Percentiles rank a stretch among this genome's conserved stretches.
Evolutionary conservation across 257 asterid genomes (phyloP).

Genomic region (Solanum bulbocastanum): DNA sequence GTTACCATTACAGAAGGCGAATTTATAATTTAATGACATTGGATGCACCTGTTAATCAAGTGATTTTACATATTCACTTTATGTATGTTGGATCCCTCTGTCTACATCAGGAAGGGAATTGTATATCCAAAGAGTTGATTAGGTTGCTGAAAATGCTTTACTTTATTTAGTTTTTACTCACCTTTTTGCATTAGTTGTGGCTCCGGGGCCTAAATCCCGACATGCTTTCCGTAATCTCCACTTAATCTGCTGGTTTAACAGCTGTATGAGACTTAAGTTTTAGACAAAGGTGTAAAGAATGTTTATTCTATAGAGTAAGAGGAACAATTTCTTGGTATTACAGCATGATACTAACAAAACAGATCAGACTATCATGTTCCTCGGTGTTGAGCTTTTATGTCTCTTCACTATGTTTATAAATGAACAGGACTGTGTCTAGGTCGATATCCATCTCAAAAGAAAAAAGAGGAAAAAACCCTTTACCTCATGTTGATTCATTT

Average conservation of each 20-base stretch:
- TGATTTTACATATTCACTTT: background rate
- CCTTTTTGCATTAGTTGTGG: background rate
- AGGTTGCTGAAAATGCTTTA: background rate
- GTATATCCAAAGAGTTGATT: background rate
- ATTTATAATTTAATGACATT: background rate
- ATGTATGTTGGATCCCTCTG: background rate
- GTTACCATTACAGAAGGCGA: background rate
- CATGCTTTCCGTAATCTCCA: background rate
- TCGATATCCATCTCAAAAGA: background rate
- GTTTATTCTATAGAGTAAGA: background rate
- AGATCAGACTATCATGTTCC: constrained; percentile 4
- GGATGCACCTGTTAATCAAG: background rate
- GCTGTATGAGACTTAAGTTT: background rate
- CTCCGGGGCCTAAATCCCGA: background rate
- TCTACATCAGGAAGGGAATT: background rate
- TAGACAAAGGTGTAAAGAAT: background rate
- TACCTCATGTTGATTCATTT: background rate
- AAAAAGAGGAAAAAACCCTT: background rate
- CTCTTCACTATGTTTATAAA: constrained; percentile 25
- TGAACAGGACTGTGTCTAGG: constrained; percentile 27
- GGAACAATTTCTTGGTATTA: background rate
- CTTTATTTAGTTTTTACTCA: background rate
- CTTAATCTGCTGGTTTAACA: background rate
- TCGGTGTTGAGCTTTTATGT: constrained; percentile 12
- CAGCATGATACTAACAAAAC: background rate